Base-by-base conservation (phyloP, 2,329 filamentous ascomycete genomes). In the Boeremia lycopersici region DNA sequence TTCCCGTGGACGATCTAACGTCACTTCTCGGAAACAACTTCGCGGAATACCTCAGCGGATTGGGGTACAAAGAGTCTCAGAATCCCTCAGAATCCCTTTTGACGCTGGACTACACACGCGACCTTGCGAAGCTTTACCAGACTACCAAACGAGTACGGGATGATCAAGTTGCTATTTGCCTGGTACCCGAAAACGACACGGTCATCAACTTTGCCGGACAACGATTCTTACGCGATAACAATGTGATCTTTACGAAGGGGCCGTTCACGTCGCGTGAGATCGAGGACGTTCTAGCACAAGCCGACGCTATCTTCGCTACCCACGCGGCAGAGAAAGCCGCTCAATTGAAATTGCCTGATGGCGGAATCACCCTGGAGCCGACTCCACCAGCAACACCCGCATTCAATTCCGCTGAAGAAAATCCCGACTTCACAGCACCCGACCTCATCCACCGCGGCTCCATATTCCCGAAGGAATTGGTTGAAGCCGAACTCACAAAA, bases 91-190 rank as follows among this genome's bases (percentile, higher is more conserved):
- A 41, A 3, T 59, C 62, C 4, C 55, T 74, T 0, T 40, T 69
- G n/a, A 46, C 72, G 0, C 23, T 73, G 8, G 69, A 69, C 11
- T 72, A 67, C 19, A 60, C 61, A 1, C 51, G 61, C 0, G 60
- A 71, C 25, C 50, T 64, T 0, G 50, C 53, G 7, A 34, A 61
- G 13, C 63, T 71, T 7, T 63, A 63, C 23, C 53, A 56, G 2
- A 39, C 52, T 2, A 47, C 63, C 6, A 49, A 52, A 3, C 53
- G 26, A 23, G 48, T 68, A 3, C 39, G 48, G 26, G 28, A 50
- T 0, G 51, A 53, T 2, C 62, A 71, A 26, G 65, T 70, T 9
- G 65, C 63, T 2, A 60, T 73, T 10, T 74, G 70, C 40, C 55
- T 72, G 0, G 62, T 73, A 6, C 70, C 72, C 1, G 66, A 68